Conservation (phyloP, 257 asterid species). For the Solanum chilense region DNA sequence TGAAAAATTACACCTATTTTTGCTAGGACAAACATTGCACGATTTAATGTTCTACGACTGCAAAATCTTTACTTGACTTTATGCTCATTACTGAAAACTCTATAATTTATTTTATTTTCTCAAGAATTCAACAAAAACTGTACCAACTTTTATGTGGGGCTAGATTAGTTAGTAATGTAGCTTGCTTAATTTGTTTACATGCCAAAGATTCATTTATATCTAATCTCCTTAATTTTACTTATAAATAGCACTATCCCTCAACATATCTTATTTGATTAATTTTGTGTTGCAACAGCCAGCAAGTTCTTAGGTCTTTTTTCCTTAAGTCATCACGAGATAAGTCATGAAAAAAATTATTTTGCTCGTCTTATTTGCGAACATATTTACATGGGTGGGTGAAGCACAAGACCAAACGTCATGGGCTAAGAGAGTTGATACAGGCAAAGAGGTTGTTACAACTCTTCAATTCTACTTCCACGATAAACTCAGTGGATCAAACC, state of each 20-base stretch:
- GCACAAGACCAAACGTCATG: conserved; percentile 23
- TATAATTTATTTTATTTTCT: not conserved
- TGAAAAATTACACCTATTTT: not conserved
- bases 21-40: not conserved
- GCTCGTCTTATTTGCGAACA: not conserved
- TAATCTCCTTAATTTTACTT: not conserved
- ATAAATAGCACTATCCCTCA: not conserved
- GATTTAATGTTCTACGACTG: not conserved
- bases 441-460: conserved; percentile 43
- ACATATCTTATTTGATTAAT: not conserved
- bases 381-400: not conserved
- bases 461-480: conserved; percentile 77
- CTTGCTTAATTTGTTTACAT: not conserved
- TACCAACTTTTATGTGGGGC: not conserved
- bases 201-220: not conserved
- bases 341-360: conserved; percentile 8
- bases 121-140: not conserved
- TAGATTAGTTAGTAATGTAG: not conserved
- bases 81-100: not conserved
- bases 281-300: not conserved
- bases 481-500: conserved; percentile 46
- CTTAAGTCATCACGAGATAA: not conserved
- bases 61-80: not conserved
- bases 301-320: not conserved
- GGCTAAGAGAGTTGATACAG: conserved; percentile 34